These are phyloP conservation scores for Cucumis cinereus DNA, from an alignment of 306 rosid species.

Conservation along the genomic window DNA sequence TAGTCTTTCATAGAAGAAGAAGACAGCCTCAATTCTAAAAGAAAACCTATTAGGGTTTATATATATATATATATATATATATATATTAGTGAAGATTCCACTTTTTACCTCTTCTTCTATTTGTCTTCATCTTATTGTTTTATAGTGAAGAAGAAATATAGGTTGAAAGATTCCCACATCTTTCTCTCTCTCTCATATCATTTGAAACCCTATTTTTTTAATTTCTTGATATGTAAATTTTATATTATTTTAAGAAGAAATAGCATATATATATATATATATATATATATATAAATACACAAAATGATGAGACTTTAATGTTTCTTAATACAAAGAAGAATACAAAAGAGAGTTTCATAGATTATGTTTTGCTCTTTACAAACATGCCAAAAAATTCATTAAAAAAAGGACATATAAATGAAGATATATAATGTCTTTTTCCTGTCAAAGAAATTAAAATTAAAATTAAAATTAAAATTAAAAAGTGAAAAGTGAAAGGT, in stretches of 20 bases:
- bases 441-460: not conserved
- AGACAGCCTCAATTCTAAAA: constrained; percentile 10
- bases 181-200: constrained; percentile 18
- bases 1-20: not conserved
- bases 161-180: constrained; percentile 24
- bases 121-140: constrained; percentile 33
- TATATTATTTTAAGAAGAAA: not conserved
- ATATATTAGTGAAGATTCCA: constrained; percentile 28
- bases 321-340: not conserved
- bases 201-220: constrained; percentile 2
- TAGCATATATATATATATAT: not conserved
- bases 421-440: not conserved
- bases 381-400: not conserved
- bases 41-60: constrained; percentile 8
- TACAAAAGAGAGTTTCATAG: not conserved
- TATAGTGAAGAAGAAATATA: constrained; percentile 16
- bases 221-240: not conserved
- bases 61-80: not conserved
- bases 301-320: not conserved
- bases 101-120: not conserved
- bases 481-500: not conserved
- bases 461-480: too few relatives aligned
- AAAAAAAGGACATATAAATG: not conserved
- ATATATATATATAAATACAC: not conserved
- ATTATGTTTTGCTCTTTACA: constrained; percentile 3